These are phyloP conservation scores for barrel medic (Medicago truncatula) DNA, from an alignment of 306 rosid species.

Conservation along the genomic window DNA sequence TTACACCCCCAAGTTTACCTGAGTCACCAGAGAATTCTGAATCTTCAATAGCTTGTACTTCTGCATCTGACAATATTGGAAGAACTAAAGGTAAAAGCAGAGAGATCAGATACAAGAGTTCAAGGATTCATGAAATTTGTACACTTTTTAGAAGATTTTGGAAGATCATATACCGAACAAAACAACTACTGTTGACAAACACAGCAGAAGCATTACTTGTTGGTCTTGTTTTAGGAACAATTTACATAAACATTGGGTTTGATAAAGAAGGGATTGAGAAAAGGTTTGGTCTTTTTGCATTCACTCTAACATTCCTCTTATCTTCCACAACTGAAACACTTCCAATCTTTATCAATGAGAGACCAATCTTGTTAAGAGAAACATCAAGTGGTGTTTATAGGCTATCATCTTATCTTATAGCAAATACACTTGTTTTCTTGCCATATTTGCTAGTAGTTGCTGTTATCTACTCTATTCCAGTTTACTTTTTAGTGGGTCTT, in stretches of 20 bases:
- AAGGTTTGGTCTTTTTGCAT: conserved; percentile 87
- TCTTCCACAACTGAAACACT: conserved; percentile 90
- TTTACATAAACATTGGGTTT: conserved; percentile 82
- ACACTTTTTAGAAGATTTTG: conserved; percentile 71
- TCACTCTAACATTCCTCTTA: conserved; percentile 86
- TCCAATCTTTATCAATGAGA: conserved; percentile 85
- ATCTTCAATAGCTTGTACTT: background rate
- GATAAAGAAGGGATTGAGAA: conserved; percentile 77
- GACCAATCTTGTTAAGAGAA: conserved; percentile 85
- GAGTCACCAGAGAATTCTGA: conserved; percentile 39
- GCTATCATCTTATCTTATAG: conserved; percentile 85
- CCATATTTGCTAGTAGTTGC: conserved; percentile 80
- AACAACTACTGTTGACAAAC: conserved; percentile 78
- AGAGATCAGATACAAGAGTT: conserved; percentile 63
- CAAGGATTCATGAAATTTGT: conserved; percentile 71
- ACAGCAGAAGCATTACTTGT: conserved; percentile 81
- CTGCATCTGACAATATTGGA: conserved; percentile 8
- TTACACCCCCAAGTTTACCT: conserved; percentile 44
- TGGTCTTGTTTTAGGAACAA: conserved; percentile 88
- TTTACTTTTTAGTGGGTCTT: conserved; percentile 88
- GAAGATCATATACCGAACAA: conserved; percentile 82
- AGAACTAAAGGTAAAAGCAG: conserved; percentile 13
- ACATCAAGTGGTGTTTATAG: conserved; percentile 88
- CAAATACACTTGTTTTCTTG: conserved; percentile 89
- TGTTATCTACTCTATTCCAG: conserved; percentile 73